Base-by-base conservation (phyloP, 2,329 filamentous ascomycete species). In the Berkeleyomyces basicola region DNA sequence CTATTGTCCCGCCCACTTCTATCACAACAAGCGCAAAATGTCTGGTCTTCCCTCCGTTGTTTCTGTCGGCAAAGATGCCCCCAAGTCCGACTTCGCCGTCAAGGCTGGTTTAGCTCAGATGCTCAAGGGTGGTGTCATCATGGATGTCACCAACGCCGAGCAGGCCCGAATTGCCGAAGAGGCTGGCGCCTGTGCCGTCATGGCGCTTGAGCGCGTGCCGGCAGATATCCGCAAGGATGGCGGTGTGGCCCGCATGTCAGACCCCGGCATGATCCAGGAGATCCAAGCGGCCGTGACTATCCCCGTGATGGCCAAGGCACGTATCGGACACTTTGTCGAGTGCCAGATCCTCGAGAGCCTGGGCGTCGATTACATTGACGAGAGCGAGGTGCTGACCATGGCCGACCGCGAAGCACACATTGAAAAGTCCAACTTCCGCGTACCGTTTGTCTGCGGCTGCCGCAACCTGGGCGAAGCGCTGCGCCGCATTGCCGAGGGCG, bases 51-150 rank as follows among this genome's bases (percentile, higher is more conserved):
- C 61, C n/a, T 63, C 61, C 7, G 57, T 63, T 49, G 36, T 59
- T 40, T 49, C 44, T 23, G 47, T 55, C 57, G 57, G 60, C 49
- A 68, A 64, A 67, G 65, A 65, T 65, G 53, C 64, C 16, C 51
- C 64, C 63, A 64, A 63, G 67, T 70, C 75, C 67, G 79, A 83
- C 74, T 95, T 96, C 75, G 85, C 85, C 68, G 86, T 96, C 81
- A 99, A 99, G 82, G 87, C 90, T 61, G 93, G 92, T 65, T 80
- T 99, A 67, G 93, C 93, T 33, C 88, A 95, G 75, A 99, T 99
- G 93, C 79, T 97, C 76, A 96, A 97, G 81, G 93, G 93, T 72
- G 93, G 93, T 70, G 93, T 99, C 67, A 99, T 99, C 76, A 99
- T 99, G 93, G 93, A 99, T 75, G 93, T 97, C 64, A 90, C 95